Base-by-base conservation (phyloP, 805 yeast genomes). In the Priceomyces castillae region DNA sequence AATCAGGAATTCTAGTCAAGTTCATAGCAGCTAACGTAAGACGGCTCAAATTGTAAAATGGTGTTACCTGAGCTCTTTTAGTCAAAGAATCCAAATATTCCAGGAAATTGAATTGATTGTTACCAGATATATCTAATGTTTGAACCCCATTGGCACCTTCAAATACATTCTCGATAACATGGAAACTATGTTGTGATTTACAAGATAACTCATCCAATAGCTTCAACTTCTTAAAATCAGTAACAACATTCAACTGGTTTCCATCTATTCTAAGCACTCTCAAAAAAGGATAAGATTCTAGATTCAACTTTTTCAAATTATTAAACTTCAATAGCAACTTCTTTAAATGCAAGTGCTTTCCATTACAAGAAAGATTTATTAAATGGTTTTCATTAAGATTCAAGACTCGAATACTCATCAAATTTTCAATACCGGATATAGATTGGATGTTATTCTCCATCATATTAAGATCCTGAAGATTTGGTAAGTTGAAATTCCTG, bases 11-110 rank as follows among this genome's bases (percentile, higher is more conserved):
- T 1, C 43, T 30, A 2, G 56, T 56, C n/a, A 78, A 48, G 34
- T 68, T 67, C 65, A 73, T 69, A 0, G 82, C 80, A 0, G 78
- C 64, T n/a, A 78, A 47, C n/a, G 63, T 64, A 34, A 78, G 54
- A 12, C 51, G 55, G 23, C 61, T 69, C 11, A 78, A 53, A 51
- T 69, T 71, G 18, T 67, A 47, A 39, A 67, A 71, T 12, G 56
- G 53, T 6, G 38, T 18, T 12, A 37, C 28, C 1, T 15, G 26
- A 9, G 23, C 11, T 4, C 17, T 11, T 19, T 44, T 35, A 34
- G 40, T 14, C 17, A 39, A 28, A 34, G 31, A 23, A 15, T 41
- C 34, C 35, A 43, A 20, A 33, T 40, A 40, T 20, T 44, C 26
- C 25, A 28, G 14, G 16, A 56, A 46, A 7, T 48, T 42, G 31